A percentile compares a stretch with the other conserved stretches of the same genome.
Evolutionary conservation across 495 filamentous ascomycete genomes (phyloP).

Genomic region (Penicillium odoratum): DNA sequence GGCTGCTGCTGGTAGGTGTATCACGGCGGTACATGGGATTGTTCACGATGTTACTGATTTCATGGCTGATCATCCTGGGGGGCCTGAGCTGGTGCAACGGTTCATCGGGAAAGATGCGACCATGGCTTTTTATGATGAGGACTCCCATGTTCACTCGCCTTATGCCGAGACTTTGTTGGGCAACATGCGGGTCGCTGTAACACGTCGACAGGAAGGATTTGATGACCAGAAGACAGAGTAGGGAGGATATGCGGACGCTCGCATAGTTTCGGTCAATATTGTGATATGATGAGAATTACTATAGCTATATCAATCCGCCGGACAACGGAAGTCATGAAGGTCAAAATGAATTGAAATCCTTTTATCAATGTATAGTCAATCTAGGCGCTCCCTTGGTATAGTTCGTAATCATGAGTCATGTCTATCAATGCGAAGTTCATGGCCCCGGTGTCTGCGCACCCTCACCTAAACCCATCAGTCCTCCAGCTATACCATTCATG

Average conservation of each 20-base stretch:
- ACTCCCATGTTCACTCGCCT: neutral
- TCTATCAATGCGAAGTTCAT: constrained; percentile 11
- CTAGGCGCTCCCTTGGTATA: neutral
- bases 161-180: constrained; percentile 1
- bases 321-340: too few relatives aligned
- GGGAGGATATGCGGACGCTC: neutral
- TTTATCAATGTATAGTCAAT: neutral
- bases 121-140: neutral
- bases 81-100: constrained; percentile 19
- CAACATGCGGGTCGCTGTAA: neutral
- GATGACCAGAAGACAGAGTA: neutral
- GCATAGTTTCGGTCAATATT: too few relatives aligned
- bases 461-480: constrained; percentile 68
- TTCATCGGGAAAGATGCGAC: constrained; percentile 34
- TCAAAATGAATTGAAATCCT: neutral
- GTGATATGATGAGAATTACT: too few relatives aligned
- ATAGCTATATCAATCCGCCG: too few relatives aligned
- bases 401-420: constrained; percentile 16
- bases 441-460: constrained; percentile 38
- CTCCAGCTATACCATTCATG: constrained; percentile 81
- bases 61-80: constrained; percentile 30
- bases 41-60: constrained; percentile 9
- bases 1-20: neutral
- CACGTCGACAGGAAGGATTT: neutral
- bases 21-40: constrained; percentile 1